Percentiles rank a stretch among this genome's conserved stretches.
Conservation (phyloP, 768 basidiomycete species). For the Clathrus columnatus region DNA sequence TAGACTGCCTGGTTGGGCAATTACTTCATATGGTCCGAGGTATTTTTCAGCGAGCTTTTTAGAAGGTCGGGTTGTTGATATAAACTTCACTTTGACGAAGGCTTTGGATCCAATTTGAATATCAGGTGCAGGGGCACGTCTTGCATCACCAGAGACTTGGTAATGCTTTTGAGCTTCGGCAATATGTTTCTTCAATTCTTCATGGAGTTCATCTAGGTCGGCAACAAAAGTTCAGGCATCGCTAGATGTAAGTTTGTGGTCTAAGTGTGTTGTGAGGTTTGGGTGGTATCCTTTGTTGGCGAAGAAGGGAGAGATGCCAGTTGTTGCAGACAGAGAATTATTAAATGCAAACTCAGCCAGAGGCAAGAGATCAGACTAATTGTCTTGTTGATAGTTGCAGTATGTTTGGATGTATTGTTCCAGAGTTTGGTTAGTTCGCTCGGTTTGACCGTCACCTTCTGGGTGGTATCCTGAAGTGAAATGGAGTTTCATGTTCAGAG, state of each 20-base stretch:
- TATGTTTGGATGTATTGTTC: slow-evolving; percentile 32
- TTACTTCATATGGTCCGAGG: not conserved
- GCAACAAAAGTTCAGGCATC: not conserved
- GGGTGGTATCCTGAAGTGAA: not conserved
- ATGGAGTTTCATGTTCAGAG: not conserved
- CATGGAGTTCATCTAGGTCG: not conserved
- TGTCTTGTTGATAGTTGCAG: slow-evolving; percentile 24
- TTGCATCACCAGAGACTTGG: not conserved
- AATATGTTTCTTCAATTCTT: not conserved
- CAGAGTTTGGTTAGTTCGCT: slow-evolving; percentile 31
- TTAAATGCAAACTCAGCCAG: slow-evolving; percentile 29
- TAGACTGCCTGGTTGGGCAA: not conserved
- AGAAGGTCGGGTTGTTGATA: not conserved
- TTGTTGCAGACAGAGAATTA: slow-evolving; percentile 22
- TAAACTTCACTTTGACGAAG: not conserved
- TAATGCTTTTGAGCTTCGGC: not conserved
- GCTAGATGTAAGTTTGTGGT: not conserved
- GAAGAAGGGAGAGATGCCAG: slow-evolving; percentile 25
- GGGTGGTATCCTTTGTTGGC: slow-evolving; percentile 20
- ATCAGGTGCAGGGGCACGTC: not conserved
- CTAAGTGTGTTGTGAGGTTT: slow-evolving; percentile 1
- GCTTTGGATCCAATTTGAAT: not conserved
- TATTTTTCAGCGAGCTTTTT: not conserved
- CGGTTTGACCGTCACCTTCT: slow-evolving; percentile 26
- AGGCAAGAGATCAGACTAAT: slow-evolving; percentile 27